Evolutionary conservation across 169 alveolate species (phyloP), one percentile per base, ranked within the genome.

Genomic region (Cystoisospora suis): DNA sequence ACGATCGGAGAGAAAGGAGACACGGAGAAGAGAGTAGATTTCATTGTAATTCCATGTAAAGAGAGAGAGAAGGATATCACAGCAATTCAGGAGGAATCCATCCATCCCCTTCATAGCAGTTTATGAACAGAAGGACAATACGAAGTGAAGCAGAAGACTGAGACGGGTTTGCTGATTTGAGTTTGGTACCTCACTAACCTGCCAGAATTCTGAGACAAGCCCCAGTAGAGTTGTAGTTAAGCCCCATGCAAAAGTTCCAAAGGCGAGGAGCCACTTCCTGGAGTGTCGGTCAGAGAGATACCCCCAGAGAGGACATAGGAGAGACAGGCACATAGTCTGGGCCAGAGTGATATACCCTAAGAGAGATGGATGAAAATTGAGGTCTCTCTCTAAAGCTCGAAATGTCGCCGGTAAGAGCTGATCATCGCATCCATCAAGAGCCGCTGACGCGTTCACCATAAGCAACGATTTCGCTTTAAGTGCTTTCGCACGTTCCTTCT

Each of bases 291-390:
- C 99, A 29, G 97, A 95, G 72, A 96, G 91, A 69, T 90, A 95
- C 20, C 99, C 99, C 99, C 98, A 97, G 45, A 97, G 90, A 15
- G 98, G 98, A 75, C 97, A 93, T 87, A 94, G 95, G 27, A 94
- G 85, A 29, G 97, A 96, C 87, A 97, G 93, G 90, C 96, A 93
- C 70, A 97, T 90, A 17, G 95, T 94, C 91, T 97, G 98, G 27
- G 94, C 97, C 77, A 96, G 92, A 7, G 97, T 95, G 81, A 97
- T 93, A 81, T 93, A 90, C 6, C 98, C 95, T 34, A 96, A 95
- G 38, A 95, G 91, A 32, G 95, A 90, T 0, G 99, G 98, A 9
- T 95, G 94, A 72, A 97, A 95, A 49, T 93, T 92, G 53, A 97
- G 95, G 80, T 97, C 96, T 17, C 95, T 95, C 88, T 97, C 99